A percentile compares a stretch with the other conserved stretches of the same genome.
phyloP scores from a whole-genome alignment of 2,329 filamentous ascomycete species.

The Alternaria metachromatica region DNA sequence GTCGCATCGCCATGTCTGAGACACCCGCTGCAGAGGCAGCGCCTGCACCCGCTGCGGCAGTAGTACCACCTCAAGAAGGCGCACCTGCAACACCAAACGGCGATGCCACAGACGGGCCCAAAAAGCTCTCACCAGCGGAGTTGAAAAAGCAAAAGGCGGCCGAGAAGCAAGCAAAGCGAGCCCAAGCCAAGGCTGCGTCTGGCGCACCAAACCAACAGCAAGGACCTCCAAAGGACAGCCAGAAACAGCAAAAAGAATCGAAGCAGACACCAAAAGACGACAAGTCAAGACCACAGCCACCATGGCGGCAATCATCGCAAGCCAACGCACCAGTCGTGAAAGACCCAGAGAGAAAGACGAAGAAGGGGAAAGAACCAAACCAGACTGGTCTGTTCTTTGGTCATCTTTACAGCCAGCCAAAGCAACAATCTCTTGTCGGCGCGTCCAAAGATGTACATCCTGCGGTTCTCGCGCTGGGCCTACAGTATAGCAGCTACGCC shows the following conservation, averaged over 20 bases:
- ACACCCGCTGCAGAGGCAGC: slow-evolving; percentile 23
- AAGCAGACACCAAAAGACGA: slow-evolving; percentile 45
- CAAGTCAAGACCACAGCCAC: slow-evolving; percentile 40
- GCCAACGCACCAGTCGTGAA: slow-evolving; percentile 37
- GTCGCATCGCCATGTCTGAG: slow-evolving; percentile 34
- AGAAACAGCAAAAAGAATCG: slow-evolving; percentile 46
- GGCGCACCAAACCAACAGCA: slow-evolving; percentile 46
- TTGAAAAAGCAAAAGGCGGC: slow-evolving; percentile 89
- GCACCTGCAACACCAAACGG: slow-evolving; percentile 24
- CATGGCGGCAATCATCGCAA: slow-evolving; percentile 41
- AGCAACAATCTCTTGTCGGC: slow-evolving; percentile 66
- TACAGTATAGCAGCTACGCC: slow-evolving; percentile 88
- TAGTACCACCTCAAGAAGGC: slow-evolving; percentile 13
- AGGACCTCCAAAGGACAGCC: slow-evolving; percentile 34
- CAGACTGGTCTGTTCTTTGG: slow-evolving; percentile 68
- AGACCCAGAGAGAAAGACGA: slow-evolving; percentile 42
- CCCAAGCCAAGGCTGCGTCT: slow-evolving; percentile 65
- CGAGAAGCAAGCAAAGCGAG: slow-evolving; percentile 87
- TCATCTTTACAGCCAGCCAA: slow-evolving; percentile 80
- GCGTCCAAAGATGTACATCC: slow-evolving; percentile 80
- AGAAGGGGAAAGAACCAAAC: slow-evolving; percentile 55
- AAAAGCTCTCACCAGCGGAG: slow-evolving; percentile 75
- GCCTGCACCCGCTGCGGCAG: slow-evolving; percentile 15
- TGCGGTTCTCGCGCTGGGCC: slow-evolving; percentile 80
- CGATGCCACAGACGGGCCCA: slow-evolving; percentile 36